Evolutionary conservation across 148 eudicot genomes (phyloP), one percentile per base, ranked within the genome.

Genomic region (Vaccinium corymbosum): DNA sequence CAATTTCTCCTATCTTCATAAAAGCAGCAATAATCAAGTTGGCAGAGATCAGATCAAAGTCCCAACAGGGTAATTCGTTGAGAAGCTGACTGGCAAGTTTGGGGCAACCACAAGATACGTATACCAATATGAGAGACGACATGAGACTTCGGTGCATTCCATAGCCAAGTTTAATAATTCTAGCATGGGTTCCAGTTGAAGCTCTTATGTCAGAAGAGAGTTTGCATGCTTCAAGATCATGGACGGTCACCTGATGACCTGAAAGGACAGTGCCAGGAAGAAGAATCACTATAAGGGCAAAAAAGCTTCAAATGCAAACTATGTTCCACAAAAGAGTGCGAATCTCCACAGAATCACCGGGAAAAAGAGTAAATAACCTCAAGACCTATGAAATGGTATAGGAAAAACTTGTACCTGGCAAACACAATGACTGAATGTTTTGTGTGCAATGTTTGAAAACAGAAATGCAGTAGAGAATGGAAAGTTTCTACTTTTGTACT

Each of bases 161-260:
- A 81, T 88, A 90, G 76, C 95, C 98, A 72, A 85, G 82, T 86
- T 94, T 94, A 81, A 90, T 85, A 42, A 94, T 85, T 70, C 84
- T 88, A 17, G 84, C 64, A 49, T 93, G 94, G 35, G 84, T 82
- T 76, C 78, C 78, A 20, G 66, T 48, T 46, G 90, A 87, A 80
- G 85, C 73, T 68, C 82, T 87, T 71, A 88, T 51, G 84, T 89
- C 82, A n/a, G 80, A 62, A 15, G 84, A 72, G 73, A 78, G 53
- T 70, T 88, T 91, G 84, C 92, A 90, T 42, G 84, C 85, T 88
- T 91, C 88, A 56, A 90, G 90, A 82, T 74, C 83, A 83, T 81
- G n/a, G 64, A 83, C 59, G 42, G 92, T 89, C 73, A 66, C 79
- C 83, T 87, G 88, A 83, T 87, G 70, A 87, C 84, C 94, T 90